A percentile compares a stretch with the other conserved stretches of the same genome.
Conservation (phyloP, 2,329 filamentous ascomycete genomes). For the Pseudogymnoascus sp. region DNA sequence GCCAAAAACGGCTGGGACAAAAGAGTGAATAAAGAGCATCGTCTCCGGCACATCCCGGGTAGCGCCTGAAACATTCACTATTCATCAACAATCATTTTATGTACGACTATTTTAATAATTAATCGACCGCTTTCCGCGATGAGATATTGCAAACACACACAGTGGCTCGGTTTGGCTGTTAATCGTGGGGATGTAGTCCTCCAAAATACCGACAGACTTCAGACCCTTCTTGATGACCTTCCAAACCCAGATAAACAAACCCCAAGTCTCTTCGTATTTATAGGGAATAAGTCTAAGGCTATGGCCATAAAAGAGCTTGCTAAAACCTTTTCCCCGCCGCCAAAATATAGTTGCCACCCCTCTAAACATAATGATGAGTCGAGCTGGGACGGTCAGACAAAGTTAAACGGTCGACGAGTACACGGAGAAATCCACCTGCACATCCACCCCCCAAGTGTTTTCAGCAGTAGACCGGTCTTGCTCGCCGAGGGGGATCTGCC, state of each 20-base stretch:
- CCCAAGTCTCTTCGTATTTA: constrained; percentile 18
- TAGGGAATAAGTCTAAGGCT: constrained; percentile 18
- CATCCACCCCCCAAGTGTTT: constrained; percentile 14
- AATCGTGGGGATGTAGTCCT: constrained; percentile 15
- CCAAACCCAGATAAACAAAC: constrained; percentile 13
- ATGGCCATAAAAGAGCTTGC: constrained; percentile 17
- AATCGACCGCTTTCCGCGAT: constrained; percentile 9
- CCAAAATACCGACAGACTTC: constrained; percentile 16
- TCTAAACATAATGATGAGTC: constrained; percentile 11
- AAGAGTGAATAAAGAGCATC: neutral
- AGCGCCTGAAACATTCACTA: neutral
- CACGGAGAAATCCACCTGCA: constrained; percentile 16
- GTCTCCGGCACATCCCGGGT: neutral
- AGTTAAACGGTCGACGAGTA: constrained; percentile 12
- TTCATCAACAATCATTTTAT: neutral
- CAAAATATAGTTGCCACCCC: constrained; percentile 14
- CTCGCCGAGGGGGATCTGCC: constrained; percentile 16
- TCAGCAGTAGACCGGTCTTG: constrained; percentile 15
- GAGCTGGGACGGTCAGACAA: constrained; percentile 11
- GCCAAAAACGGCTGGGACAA: constrained; percentile 12
- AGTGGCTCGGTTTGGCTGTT: constrained; percentile 15
- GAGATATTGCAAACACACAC: constrained; percentile 18
- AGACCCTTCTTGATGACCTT: constrained; percentile 17
- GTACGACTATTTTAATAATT: neutral
- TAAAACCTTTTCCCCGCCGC: constrained; percentile 16